Evolutionary conservation across 495 filamentous ascomycete species (phyloP).

Genomic region (Oidiodendron maius): DNA sequence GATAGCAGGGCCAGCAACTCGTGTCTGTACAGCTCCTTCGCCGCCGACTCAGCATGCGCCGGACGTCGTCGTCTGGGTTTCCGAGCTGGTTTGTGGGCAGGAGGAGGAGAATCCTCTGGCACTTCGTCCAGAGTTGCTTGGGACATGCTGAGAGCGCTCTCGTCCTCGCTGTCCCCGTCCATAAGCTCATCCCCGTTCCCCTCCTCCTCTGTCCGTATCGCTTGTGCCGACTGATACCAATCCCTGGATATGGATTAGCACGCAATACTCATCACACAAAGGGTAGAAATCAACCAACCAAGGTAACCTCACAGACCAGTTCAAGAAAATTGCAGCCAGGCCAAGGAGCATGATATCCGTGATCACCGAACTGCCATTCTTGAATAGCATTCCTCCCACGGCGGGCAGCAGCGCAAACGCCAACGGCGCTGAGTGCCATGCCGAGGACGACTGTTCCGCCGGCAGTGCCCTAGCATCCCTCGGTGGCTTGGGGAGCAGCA

Average conservation of each 20-base stretch:
- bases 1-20: constrained; percentile 66
- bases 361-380: constrained; percentile 72
- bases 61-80: constrained; percentile 3
- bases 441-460: constrained; percentile 31
- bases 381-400: constrained; percentile 75
- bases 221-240: constrained; percentile 83
- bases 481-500: constrained; percentile 58
- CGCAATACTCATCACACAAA: background rate
- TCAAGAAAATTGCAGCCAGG: constrained; percentile 78
- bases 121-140: constrained; percentile 31
- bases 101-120: constrained; percentile 36
- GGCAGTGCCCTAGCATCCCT: no score
- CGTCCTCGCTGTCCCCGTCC: constrained; percentile 38
- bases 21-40: constrained; percentile 63
- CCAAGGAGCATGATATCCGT: constrained; percentile 80
- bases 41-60: constrained; percentile 34
- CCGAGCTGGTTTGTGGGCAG: constrained; percentile 15
- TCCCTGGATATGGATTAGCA: constrained; percentile 46
- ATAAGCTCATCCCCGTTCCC: constrained; percentile 38
- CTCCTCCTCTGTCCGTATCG: constrained; percentile 45
- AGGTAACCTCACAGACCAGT: constrained; percentile 87
- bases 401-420: constrained; percentile 80
- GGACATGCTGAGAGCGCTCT: constrained; percentile 23
- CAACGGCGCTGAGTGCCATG: constrained; percentile 74
- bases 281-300: constrained; percentile 54